Evolutionary conservation across 75 land plant species (phyloP).

Genomic region (Isoetes taiwanensis): DNA sequence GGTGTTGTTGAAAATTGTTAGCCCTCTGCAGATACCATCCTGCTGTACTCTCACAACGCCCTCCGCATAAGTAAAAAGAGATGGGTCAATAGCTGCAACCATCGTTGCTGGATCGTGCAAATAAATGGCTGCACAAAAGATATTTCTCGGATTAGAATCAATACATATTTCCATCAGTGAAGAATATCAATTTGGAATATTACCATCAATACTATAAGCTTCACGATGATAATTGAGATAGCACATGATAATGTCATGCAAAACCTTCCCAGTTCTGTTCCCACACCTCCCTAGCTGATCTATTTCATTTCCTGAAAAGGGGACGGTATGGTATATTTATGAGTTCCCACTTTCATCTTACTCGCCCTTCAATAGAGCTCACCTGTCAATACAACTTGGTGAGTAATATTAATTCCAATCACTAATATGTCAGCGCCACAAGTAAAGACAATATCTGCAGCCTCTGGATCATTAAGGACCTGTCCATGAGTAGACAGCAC

Average conservation of each 20-base stretch:
- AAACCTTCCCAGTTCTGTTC: conserved; percentile 52
- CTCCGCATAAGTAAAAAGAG: conserved; percentile 59
- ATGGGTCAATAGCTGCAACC: conserved; percentile 74
- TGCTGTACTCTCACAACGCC: conserved; percentile 90
- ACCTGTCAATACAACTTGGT: conserved; percentile 91
- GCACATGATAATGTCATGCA: conserved; percentile 40
- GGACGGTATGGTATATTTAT: not conserved
- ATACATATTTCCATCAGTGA: not conserved
- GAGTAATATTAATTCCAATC: conserved; percentile 84
- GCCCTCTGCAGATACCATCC: conserved; percentile 67
- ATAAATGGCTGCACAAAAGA: conserved; percentile 56
- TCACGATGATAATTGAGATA: conserved; percentile 72
- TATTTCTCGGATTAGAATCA: not conserved
- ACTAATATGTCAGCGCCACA: conserved; percentile 80
- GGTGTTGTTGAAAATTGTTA: conserved; percentile 68
- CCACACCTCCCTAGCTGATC: conserved; percentile 34
- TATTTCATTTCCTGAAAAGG: conserved; percentile 47
- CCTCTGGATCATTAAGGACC: conserved; percentile 89
- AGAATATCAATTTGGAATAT: not conserved
- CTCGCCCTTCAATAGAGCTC: no score
- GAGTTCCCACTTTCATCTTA: no score
- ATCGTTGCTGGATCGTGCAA: conserved; percentile 84
- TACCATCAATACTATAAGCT: conserved; percentile 61
- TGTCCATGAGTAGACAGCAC: conserved; percentile 12
- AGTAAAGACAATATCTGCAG: conserved; percentile 93